These are phyloP conservation scores for Podila epicladia DNA, from an alignment of 192 early-diverging fungal genomes.

Conservation along the genomic window DNA sequence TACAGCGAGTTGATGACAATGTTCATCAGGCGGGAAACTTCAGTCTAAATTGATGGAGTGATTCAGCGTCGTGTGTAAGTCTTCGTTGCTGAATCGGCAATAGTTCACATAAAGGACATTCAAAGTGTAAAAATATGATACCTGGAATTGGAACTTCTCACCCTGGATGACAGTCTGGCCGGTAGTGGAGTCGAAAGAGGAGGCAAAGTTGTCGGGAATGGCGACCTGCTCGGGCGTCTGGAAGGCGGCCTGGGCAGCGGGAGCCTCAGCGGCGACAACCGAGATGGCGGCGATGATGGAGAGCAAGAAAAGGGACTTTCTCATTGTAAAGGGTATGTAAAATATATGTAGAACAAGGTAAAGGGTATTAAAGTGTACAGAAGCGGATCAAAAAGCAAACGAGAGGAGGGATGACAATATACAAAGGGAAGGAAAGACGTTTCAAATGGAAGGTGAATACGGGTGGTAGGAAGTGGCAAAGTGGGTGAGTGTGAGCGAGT, in stretches of 20 bases:
- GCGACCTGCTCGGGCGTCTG: constrained; percentile 30
- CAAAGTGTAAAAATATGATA: neutral
- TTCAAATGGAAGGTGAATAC: neutral
- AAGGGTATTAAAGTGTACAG: constrained; percentile 3
- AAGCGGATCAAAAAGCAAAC: neutral
- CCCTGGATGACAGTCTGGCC: constrained; percentile 23
- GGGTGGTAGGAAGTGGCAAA: neutral
- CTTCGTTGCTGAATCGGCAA: neutral
- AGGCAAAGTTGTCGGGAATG: constrained; percentile 48
- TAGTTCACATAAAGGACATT: too few species aligned
- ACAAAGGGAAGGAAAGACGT: neutral
- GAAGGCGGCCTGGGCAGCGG: constrained; percentile 42
- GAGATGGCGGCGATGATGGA: constrained; percentile 49
- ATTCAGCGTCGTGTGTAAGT: too few species aligned
- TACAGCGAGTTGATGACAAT: constrained; percentile 97
- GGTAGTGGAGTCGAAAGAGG: constrained; percentile 1
- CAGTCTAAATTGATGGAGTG: constrained; percentile 67
- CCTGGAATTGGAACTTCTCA: constrained; percentile 52
- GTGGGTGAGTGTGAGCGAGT: neutral
- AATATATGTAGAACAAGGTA: neutral
- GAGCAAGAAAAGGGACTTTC: constrained; percentile 41
- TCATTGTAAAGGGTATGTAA: constrained; percentile 12
- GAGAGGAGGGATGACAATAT: neutral
- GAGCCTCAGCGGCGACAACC: constrained; percentile 44
- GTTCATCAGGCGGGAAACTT: constrained; percentile 91